Base-by-base conservation (phyloP, 495 filamentous ascomycete species). In the Alectoria sarmentosa region DNA sequence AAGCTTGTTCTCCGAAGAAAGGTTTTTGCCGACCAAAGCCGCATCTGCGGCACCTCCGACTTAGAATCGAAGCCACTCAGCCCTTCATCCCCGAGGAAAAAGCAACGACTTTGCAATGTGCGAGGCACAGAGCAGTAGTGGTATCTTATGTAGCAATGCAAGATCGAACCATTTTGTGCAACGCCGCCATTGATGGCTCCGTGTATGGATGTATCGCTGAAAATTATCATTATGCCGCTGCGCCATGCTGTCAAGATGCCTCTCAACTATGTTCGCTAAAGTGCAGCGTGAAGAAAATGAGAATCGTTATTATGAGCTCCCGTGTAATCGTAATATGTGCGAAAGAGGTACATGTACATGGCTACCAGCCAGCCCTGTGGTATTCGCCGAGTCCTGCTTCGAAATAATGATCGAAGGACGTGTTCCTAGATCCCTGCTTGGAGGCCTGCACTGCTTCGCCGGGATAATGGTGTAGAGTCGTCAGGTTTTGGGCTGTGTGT, bases 401-500 rank as follows among this genome's bases (percentile, higher is more conserved):
- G 63, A 84, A 85, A 72, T 83, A 88, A 62, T 87, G 81, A 69
- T 85, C 88, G 76, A 76, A 86, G 17, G 83, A 86, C 44, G 81
- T 85, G 68, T 82, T 86, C 73, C 82, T 84, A 30, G 78, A 73
- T 11, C 75, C 66, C 54, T 82, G 80, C 62, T 79, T 82, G 60
- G 62, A 67, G 42, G 65, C 70, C 59, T 75, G 72, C 13, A 70
- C 71, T 23, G 69, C 73, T 61, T 76, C 75, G 0, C 69, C 73
- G 4, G 90, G 91, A 66, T 88, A 90, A 64, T 92, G 85, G 72
- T 89, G 84, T 13, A 96, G 80, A 71, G 92, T 91, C 55, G 88
- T 88, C 62, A 96, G 82, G 68, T 96, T 91, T 66, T 94, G 89
- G 14, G 94, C 87, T 8, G 94, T 98, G 73, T 97, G 94, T 66